phyloP scores from a whole-genome alignment of 2,329 filamentous ascomycete species.

The Penicillium sp. region DNA sequence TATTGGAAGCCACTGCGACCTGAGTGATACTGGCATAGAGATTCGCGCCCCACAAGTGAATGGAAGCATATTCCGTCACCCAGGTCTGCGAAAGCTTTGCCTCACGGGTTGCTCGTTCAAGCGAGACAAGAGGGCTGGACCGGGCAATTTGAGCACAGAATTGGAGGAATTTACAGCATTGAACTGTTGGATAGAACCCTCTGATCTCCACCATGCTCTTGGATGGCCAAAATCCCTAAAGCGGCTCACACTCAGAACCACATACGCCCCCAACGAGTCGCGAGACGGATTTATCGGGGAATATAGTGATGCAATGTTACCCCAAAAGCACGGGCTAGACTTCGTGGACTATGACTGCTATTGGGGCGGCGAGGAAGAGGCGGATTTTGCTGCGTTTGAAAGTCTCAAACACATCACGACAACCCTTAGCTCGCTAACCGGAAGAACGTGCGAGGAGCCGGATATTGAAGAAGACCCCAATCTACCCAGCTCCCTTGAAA shows the following conservation, averaged over 20 bases:
- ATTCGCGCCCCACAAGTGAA: background rate
- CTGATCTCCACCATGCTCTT: background rate
- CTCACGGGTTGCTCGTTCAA: constrained; percentile 1
- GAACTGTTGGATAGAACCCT: background rate
- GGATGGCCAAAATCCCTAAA: constrained; percentile 3
- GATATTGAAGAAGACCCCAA: background rate
- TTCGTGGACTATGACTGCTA: constrained; percentile 9
- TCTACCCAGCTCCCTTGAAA: constrained; percentile 6
- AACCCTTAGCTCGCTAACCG: constrained; percentile 1
- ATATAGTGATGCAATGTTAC: background rate
- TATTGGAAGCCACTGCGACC: constrained; percentile 6
- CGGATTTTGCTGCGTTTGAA: background rate
- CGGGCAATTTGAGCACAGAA: background rate
- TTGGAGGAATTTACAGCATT: constrained; percentile 10
- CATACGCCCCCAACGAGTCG: background rate
- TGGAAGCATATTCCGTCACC: constrained; percentile 3
- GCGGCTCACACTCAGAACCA: background rate
- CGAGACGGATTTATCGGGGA: too few relatives aligned
- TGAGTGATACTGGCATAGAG: background rate
- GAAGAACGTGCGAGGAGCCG: background rate
- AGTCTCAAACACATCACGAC: constrained; percentile 6
- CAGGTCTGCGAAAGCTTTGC: constrained; percentile 5
- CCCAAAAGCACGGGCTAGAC: background rate
- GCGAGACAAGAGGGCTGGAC: background rate
- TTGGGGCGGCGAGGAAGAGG: constrained; percentile 2